These are phyloP conservation scores for Ganoderma lingzhi DNA, from an alignment of 1,284 basidiomycete genomes.

Conservation along the genomic window DNA sequence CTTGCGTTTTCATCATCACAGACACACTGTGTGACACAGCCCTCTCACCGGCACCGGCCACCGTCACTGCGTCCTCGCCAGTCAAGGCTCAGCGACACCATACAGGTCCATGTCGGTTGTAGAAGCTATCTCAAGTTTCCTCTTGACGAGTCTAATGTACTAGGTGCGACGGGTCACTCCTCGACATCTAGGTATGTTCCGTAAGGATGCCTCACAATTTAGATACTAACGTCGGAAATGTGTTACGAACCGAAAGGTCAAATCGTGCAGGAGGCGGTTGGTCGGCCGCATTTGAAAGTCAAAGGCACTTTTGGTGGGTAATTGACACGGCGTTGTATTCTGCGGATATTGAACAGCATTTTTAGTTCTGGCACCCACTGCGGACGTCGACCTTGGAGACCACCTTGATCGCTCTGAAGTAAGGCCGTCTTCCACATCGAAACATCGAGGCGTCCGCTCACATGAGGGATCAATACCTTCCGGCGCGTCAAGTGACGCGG, in stretches of 20 bases:
- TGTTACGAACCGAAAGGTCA: neutral
- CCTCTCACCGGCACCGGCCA: neutral
- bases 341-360: neutral
- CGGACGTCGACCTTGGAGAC: neutral
- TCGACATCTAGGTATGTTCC: too few species aligned
- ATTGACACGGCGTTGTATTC: neutral
- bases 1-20: too few species aligned
- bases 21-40: too few species aligned
- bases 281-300: neutral
- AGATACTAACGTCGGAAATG: neutral
- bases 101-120: too few species aligned
- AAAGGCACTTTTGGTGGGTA: neutral
- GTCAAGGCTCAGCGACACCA: too few species aligned
- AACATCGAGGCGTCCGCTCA: slow-evolving; percentile 1
- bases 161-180: too few species aligned
- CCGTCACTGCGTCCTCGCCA: neutral
- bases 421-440: neutral
- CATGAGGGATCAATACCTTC: neutral
- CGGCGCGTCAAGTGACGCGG: neutral
- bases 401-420: neutral
- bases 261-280: neutral
- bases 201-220: too few species aligned
- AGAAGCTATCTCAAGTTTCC: too few species aligned
- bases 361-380: neutral
- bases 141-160: too few species aligned